A percentile compares a stretch with the other conserved stretches of the same genome.
Conservation (phyloP, 257 asterid genomes). For the Lithospermum erythrorhizon region DNA sequence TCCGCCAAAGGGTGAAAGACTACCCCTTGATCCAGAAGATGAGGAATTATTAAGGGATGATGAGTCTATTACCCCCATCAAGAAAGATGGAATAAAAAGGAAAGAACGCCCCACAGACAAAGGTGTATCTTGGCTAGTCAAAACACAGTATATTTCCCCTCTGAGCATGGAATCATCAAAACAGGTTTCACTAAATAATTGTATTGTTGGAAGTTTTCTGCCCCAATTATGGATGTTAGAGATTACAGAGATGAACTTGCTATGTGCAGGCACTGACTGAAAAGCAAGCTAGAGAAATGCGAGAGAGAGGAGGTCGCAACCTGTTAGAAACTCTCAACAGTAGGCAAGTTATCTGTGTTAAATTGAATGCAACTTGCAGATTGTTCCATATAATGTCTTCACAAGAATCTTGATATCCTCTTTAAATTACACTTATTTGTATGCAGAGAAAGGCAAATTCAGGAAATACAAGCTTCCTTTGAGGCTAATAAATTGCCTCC, state of each 20-base stretch:
- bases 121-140: slow-evolving; percentile 97
- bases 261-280: slow-evolving; percentile 67
- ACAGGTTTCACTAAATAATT: slow-evolving; percentile 43
- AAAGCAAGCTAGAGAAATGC: slow-evolving; percentile 84
- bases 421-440: neutral
- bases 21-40: slow-evolving; percentile 77
- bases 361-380: neutral
- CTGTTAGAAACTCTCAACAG: slow-evolving; percentile 74
- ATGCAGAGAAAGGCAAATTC: slow-evolving; percentile 66
- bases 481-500: slow-evolving; percentile 77
- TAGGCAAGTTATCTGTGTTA: slow-evolving; percentile 42
- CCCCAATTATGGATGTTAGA: neutral
- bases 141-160: slow-evolving; percentile 94
- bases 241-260: slow-evolving; percentile 9
- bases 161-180: slow-evolving; percentile 75
- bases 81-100: slow-evolving; percentile 77
- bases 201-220: slow-evolving; percentile 6
- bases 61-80: slow-evolving; percentile 70
- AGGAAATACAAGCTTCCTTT: slow-evolving; percentile 63
- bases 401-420: neutral
- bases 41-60: slow-evolving; percentile 91
- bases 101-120: slow-evolving; percentile 93
- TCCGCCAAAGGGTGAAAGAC: slow-evolving; percentile 67
- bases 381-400: neutral
- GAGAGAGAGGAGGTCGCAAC: slow-evolving; percentile 54